Base-by-base conservation (phyloP, 2,329 filamentous ascomycete species). In the Bipolaris zeicola region DNA sequence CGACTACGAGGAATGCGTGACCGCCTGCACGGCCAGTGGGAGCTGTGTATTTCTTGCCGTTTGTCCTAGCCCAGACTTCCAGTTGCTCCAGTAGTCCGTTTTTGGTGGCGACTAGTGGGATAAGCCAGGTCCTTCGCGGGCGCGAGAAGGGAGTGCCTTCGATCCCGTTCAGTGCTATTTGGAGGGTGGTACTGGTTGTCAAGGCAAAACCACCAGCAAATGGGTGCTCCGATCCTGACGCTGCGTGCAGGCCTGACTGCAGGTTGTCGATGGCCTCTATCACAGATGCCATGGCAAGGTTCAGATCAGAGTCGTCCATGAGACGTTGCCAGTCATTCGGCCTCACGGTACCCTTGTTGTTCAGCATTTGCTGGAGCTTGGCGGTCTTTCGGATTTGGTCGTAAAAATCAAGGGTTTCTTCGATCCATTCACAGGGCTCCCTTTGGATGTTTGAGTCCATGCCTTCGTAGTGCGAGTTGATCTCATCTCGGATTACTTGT, bases 61-160 rank as follows among this genome's bases (percentile, higher is more conserved):
- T 18, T 6, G 8, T 6, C 6, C 10, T 26, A 24, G 34, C 11
- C 53, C 53, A 56, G 8, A 14, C 1, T 3, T 37, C 20, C 6
- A 56, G 34, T 16, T 26, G 22, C 7, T n/a, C 11, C 8, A 52
- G 10, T 6, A 50, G 8, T 10, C 10, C 28, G 1, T 26, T 42
- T 14, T 18, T 11, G 8, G 6, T 5, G 3, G 50, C 18, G 4
- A 28, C 16, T 13, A 50, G 5, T 13, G 52, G 52, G 14, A 59
- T 37, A 3, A 52, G 18, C 31, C 42, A 56, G n/a, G 43, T n/a
- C 36, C 52, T 46, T 20, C 52, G 42, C 5, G 57, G 52, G 13
- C 49, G 48, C 3, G 57, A 50, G 20, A 50, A 10, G 0, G 11
- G 14, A 1, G 6, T 34, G 18, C 11, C n/a, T 26, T 16, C 20